Percentiles rank a stretch among this genome's conserved stretches.
phyloP scores from a whole-genome alignment of 2,329 filamentous ascomycete species.

The Fusarium mexicanum region DNA sequence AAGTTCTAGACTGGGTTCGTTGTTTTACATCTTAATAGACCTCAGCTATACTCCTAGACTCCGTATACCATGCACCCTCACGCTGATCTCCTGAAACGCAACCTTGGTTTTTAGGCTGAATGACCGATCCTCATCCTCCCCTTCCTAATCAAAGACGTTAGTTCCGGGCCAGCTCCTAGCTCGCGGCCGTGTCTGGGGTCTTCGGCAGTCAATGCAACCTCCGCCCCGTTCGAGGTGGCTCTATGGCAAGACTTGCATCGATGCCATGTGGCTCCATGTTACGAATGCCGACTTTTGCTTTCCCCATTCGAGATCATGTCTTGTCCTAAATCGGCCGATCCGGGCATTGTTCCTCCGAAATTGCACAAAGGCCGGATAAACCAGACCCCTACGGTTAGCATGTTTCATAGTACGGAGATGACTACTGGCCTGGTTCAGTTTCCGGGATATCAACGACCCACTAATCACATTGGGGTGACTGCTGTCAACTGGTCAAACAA shows the following conservation, averaged over 20 bases:
- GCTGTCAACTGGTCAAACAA: not conserved
- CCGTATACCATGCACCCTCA: not conserved
- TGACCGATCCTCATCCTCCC: not conserved
- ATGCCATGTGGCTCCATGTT: slow-evolving; percentile 16
- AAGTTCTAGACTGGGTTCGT: not conserved
- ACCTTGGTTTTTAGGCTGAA: slow-evolving; percentile 27
- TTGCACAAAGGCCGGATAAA: slow-evolving; percentile 29
- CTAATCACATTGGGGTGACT: slow-evolving; percentile 3
- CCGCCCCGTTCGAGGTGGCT: not conserved
- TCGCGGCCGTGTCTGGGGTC: not conserved
- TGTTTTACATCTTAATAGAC: slow-evolving; percentile 1
- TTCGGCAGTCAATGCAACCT: slow-evolving; percentile 23
- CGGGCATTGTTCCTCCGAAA: slow-evolving; percentile 30
- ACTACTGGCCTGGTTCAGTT: slow-evolving; percentile 1
- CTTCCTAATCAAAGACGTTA: not conserved
- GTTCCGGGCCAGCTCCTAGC: not conserved
- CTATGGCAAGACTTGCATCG: not conserved
- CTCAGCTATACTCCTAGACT: slow-evolving; percentile 4
- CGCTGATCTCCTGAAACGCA: slow-evolving; percentile 18
- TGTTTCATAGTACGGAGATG: slow-evolving; percentile 26
- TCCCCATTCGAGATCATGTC: not conserved
- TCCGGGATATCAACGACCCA: slow-evolving; percentile 7
- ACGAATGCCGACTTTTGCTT: not conserved
- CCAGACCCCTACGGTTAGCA: not conserved
- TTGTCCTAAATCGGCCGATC: slow-evolving; percentile 7